A percentile compares a stretch with the other conserved stretches of the same genome.
phyloP scores from a whole-genome alignment of 2,329 filamentous ascomycete genomes.

The Monilinia fructicola region DNA sequence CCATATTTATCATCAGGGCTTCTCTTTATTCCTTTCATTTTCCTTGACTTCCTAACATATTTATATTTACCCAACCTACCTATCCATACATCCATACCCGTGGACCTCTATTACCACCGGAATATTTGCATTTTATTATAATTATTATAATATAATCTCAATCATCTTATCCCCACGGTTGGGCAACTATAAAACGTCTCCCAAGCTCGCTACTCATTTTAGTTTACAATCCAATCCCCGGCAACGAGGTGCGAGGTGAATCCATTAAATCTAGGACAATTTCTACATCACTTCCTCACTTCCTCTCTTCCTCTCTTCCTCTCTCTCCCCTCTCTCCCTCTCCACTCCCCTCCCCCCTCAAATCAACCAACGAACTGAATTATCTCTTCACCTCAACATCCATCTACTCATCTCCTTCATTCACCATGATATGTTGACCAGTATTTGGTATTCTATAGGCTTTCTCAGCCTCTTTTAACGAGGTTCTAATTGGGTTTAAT shows the following conservation, averaged over 20 bases:
- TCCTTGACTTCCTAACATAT: no score
- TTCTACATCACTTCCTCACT: background rate
- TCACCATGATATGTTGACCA: slow-evolving; percentile 39
- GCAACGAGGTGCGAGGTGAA: background rate
- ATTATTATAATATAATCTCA: no score
- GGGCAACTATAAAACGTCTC: background rate
- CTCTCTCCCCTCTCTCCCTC: no score
- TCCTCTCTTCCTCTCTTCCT: background rate
- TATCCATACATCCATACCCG: no score
- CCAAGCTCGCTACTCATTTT: slow-evolving; percentile 11
- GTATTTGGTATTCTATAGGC: slow-evolving; percentile 32
- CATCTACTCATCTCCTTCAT: background rate
- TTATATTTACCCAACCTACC: no score
- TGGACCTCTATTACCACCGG: no score
- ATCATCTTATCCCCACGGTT: background rate
- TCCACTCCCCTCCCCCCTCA: background rate
- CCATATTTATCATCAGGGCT: no score
- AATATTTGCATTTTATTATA: no score
- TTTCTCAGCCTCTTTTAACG: slow-evolving; percentile 35
- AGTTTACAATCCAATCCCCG: slow-evolving; percentile 2
- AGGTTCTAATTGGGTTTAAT: slow-evolving; percentile 25
- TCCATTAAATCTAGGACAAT: background rate
- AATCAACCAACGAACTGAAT: slow-evolving; percentile 18
- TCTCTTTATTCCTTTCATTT: no score
- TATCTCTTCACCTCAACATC: slow-evolving; percentile 17